Percentiles rank a stretch among this genome's conserved stretches.
Conservation (phyloP, 257 asterid genomes). For the Solanum rostratum region DNA sequence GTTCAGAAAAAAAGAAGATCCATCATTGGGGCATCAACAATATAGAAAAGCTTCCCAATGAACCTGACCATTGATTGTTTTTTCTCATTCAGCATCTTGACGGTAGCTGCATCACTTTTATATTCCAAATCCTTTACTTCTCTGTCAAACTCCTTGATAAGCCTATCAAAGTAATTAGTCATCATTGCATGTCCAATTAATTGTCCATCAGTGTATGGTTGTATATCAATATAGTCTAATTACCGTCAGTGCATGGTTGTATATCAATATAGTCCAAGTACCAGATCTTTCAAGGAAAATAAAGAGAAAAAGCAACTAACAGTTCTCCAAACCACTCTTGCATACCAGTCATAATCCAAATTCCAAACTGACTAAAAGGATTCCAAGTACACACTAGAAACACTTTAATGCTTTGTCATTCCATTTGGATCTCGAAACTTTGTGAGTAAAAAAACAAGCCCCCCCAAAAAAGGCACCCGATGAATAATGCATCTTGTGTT, state of each 20-base stretch:
- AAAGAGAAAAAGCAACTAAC: neutral
- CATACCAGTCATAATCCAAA: neutral
- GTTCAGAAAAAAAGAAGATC: neutral
- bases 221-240: neutral
- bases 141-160: slow-evolving; percentile 80
- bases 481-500: neutral
- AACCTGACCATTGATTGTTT: slow-evolving; percentile 78
- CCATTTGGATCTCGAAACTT: neutral
- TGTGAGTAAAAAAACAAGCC: neutral
- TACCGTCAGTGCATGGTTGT: neutral
- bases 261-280: neutral
- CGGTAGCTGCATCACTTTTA: slow-evolving; percentile 59
- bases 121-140: slow-evolving; percentile 63
- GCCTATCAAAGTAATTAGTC: slow-evolving; percentile 38
- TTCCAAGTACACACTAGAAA: neutral
- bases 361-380: neutral
- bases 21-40: neutral
- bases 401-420: neutral
- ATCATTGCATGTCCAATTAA: neutral
- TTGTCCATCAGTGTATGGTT: neutral
- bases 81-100: slow-evolving; percentile 71
- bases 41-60: neutral
- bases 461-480: neutral
- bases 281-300: neutral
- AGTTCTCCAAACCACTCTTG: neutral